Evolutionary conservation across 129 eudicot genomes (phyloP), one percentile per base, ranked within the genome.

Genomic region (Solidago caesia): DNA sequence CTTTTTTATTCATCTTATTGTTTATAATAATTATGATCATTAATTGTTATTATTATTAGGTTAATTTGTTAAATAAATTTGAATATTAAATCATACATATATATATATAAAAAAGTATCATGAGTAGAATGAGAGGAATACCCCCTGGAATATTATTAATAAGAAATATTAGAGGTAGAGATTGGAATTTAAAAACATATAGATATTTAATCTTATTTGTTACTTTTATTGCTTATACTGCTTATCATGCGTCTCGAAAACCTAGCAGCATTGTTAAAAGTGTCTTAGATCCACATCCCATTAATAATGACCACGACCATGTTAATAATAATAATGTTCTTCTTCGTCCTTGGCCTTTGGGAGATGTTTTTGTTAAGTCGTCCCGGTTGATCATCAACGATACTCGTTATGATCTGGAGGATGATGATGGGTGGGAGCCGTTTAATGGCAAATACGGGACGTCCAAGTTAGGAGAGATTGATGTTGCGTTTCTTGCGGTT

Each of bases 221-320:
- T 47, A 92, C 98, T 11, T 92, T 92, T 66, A 15, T 92, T 5
- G 98, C 98, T 4, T 92, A 92, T 59, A 63, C 96, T 55, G 64
- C 92, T 44, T 92, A 89, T 80, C 98, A 92, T 67, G 98, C 96
- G 56, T 89, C 96, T 0, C 82, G 98, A 59, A 92, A 92, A 75
- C 96, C 98, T 33, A 90, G 88, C 46, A 90, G 98, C 73, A 88
- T 93, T 43, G 91, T 90, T 1, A 93, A 93, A 74, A 86, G 92
- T 75, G 97, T 90, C 12, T 77, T 93, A 47, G 80, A 90, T 80
- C 92, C 92, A 8, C 59, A 64, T 46, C 85, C 79, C 0, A 4
- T 5, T 39, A 66, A 65, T 64, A 26, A 1, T 60, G 64, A 58
- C 6, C 14, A 53, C 21, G 21, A 21, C 21, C 21, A 21, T 21